Base-by-base conservation (phyloP, 441 rosid species). In the Metrosideros polymorpha region DNA sequence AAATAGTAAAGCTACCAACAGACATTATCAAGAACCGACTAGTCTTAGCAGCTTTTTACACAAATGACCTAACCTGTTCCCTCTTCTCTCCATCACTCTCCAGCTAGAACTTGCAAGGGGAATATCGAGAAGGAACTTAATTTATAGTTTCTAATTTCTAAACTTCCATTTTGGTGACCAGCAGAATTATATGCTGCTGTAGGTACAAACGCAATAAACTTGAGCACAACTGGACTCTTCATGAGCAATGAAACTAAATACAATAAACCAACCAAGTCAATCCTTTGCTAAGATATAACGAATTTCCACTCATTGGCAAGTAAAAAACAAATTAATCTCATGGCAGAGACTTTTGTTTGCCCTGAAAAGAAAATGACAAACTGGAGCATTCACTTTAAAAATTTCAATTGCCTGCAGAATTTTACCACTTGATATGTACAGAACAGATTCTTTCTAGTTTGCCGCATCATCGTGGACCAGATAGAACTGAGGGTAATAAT, bases 371-470 rank as follows among this genome's bases (percentile, higher is more conserved):
- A 4, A 7, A 30, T 30, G 42, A 30, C 6, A 61, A 61, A 8
- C 0, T 4, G 5, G 22, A 30, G 42, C 17, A 4, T 12, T 7
- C 71, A n/a, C 1, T 12, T 12, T 59, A 0, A 8, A 59, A 14
- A 17, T 1, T 24, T 55, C n/a, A 55, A 9, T 55, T 55, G 13
- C 59, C n/a, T 25, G 13, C n/a, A 55, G 13, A 53, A 24, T 55
- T 55, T 4, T 55, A 55, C n/a, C 59, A 25, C 59, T 9, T 55
- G n/a, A 55, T 4, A 24, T 24, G 13, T 25, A 24, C n/a, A 15
- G 39, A 59, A 59, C 5, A 59, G 7, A 4, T 17, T 63, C 12
- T 29, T 59, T 1, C 7, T 3, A 59, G 35, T 7, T 3, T 14
- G 71, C 2, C 2, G 1, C 1, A 1, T 83, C 63, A 54, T 7